A percentile compares a stretch with the other conserved stretches of the same genome.
phyloP scores from a whole-genome alignment of 2,329 filamentous ascomycete genomes.

The Sclerotinia glacialis region DNA sequence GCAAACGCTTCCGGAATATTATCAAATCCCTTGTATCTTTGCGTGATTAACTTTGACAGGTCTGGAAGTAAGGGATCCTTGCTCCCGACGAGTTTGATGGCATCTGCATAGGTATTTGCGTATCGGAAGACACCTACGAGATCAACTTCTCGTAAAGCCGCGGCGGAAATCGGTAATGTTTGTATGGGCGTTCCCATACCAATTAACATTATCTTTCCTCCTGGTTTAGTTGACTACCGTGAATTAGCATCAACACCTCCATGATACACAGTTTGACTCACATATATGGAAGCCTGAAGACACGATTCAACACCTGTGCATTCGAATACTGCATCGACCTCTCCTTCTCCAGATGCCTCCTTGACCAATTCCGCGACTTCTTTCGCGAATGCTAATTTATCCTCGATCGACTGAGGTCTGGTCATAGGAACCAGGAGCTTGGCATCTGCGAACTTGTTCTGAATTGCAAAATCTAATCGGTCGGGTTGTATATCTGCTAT shows the following conservation, averaged over 20 bases:
- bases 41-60: conserved; percentile 78
- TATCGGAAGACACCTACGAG: conserved; percentile 75
- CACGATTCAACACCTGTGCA: conserved; percentile 58
- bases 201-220: conserved; percentile 71
- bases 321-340: conserved; percentile 67
- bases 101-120: conserved; percentile 82
- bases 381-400: conserved; percentile 41
- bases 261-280: conserved; percentile 54
- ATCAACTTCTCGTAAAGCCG: conserved; percentile 71
- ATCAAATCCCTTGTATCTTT: conserved; percentile 74
- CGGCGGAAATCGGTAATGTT: conserved; percentile 69
- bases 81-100: conserved; percentile 81
- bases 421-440: conserved; percentile 39
- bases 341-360: conserved; percentile 48
- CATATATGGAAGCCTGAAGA: conserved; percentile 56
- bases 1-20: conserved; percentile 84
- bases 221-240: conserved; percentile 57
- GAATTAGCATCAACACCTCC: conserved; percentile 19
- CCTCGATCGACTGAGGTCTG: conserved; percentile 34
- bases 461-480: conserved; percentile 72
- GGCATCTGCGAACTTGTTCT: conserved; percentile 37
- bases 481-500: conserved; percentile 93
- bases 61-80: conserved; percentile 64
- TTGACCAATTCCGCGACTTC: conserved; percentile 45
- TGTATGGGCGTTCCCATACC: conserved; percentile 78